Base-by-base conservation (phyloP, 768 basidiomycete genomes). In the Trichaptum fuscoviolaceum region DNA sequence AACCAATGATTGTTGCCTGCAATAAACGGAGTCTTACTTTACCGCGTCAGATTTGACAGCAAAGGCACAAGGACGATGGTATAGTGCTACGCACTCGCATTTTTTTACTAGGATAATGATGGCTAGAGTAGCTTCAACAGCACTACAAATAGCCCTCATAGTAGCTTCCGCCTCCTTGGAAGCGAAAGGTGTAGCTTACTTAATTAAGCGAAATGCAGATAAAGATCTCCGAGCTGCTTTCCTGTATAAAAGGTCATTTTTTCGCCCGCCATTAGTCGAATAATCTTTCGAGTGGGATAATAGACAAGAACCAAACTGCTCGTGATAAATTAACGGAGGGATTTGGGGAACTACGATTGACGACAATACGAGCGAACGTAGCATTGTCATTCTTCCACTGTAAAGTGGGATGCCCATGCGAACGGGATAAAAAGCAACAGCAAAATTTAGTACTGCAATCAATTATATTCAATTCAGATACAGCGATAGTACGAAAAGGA, bases 111-210 rank as follows among this genome's bases (percentile, higher is more conserved):
- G 75, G 20, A 92, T 78, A 65, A 91, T 83, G 63, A 91, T 87
- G 0, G 88, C 88, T 6, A 92, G 77, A 0, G 88, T 87, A 0
- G 85, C 90, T 75, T 92, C 91, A 0, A 92, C 88, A 8, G 84
- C 78, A 71, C 89, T 91, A 65, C 42, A 3, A 26, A 20, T 57
- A 62, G 18, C 35, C 25, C 12, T 30, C 36, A 61, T 60, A 64
- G 34, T 57, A 64, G 63, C 36, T 17, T 9, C n/a, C 12, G 27
- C 30, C 12, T 9, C 61, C n/a, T 6, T 24, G 35, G 23, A 57
- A 67, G 30, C n/a, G n/a, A 30, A 1, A 57, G 71, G 20, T n/a
- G n/a, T 18, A 66, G 8, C 82, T 58, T 63, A 88, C 88, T 91
- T 91, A 75, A 87, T 87, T 57, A 90, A 73, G n/a, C 0, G 88